These are phyloP conservation scores for Umbelopsis ramanniana DNA, from an alignment of 192 early-diverging fungal species.

Conservation along the genomic window DNA sequence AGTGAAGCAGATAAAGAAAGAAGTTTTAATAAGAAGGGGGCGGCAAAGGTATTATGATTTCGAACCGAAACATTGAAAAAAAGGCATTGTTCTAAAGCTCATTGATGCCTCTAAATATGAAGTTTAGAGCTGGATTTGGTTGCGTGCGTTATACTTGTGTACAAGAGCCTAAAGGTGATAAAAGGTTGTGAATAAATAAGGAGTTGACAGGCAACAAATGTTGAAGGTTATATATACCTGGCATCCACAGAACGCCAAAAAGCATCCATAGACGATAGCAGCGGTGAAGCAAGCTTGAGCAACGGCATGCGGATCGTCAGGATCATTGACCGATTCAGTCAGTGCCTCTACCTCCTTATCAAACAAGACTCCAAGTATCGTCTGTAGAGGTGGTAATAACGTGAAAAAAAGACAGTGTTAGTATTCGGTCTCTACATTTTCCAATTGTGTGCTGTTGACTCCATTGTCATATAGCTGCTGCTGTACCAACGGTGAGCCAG, in stretches of 20 bases:
- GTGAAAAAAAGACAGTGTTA: not conserved
- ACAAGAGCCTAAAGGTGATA: slow-evolving; percentile 28
- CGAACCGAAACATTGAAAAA: not conserved
- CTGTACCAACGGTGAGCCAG: too few species aligned
- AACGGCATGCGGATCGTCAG: slow-evolving; percentile 48
- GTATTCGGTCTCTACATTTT: not conserved
- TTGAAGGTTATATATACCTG: slow-evolving; percentile 40
- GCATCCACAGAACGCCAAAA: slow-evolving; percentile 55
- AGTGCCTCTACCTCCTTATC: slow-evolving; percentile 49
- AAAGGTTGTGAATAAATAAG: not conserved
- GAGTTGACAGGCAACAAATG: not conserved
- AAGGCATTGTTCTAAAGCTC: too few species aligned
- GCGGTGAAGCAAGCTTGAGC: slow-evolving; percentile 55
- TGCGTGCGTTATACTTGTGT: slow-evolving; percentile 44
- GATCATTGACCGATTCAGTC: slow-evolving; percentile 51
- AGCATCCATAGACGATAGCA: slow-evolving; percentile 53
- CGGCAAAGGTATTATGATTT: slow-evolving; percentile 10
- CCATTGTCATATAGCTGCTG: too few species aligned
- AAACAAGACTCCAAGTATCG: slow-evolving; percentile 47
- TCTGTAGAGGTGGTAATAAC: slow-evolving; percentile 22
- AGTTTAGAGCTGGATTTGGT: slow-evolving; percentile 42
- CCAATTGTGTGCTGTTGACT: not conserved
- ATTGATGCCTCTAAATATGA: not conserved
- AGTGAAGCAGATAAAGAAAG: too few species aligned
- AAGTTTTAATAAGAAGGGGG: too few species aligned